Percentiles rank a stretch among this genome's conserved stretches.
Conservation (phyloP, 163 green algal genomes). For the Prototheca stagnorum region DNA sequence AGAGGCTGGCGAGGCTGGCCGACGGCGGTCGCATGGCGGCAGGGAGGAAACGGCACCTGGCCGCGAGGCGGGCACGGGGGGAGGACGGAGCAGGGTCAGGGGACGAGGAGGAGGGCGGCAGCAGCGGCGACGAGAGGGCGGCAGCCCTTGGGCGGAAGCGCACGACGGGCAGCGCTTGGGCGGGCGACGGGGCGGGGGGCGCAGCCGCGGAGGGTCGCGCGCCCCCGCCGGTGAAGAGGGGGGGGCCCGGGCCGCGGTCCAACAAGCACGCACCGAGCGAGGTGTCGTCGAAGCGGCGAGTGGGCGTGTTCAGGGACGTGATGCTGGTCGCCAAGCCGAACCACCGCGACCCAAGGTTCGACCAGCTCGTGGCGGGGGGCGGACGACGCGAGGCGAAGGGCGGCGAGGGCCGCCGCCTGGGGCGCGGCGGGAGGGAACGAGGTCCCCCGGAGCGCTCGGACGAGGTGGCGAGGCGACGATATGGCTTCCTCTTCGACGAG, state of each 20-base stretch:
- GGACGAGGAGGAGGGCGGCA: not conserved
- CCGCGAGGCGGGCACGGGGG: no score
- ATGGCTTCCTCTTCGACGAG: constrained; percentile 79
- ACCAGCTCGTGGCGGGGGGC: constrained; percentile 12
- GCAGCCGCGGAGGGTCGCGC: not conserved
- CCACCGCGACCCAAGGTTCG: constrained; percentile 57
- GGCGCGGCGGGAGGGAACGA: no score
- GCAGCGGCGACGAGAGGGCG: not conserved
- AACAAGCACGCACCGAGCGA: constrained; percentile 58
- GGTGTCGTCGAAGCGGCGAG: constrained; percentile 47
- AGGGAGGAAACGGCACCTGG: no score
- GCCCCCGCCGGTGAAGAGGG: not conserved
- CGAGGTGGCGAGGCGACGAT: constrained; percentile 39
- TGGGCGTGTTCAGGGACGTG: constrained; percentile 46
- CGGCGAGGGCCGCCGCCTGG: constrained; percentile 15
- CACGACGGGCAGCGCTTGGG: not conserved
- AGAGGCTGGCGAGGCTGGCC: no score
- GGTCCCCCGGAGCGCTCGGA: constrained; percentile 21
- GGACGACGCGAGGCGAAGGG: not conserved
- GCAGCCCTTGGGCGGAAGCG: no score
- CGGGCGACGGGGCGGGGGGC: not conserved
- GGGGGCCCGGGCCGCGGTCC: constrained; percentile 25
- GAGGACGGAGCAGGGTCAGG: no score
- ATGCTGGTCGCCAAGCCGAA: constrained; percentile 28
- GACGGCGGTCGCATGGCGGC: no score